Percentiles rank a stretch among this genome's conserved stretches.
phyloP scores from a whole-genome alignment of 163 green algal genomes.

The Prototheca wickerhamii region DNA sequence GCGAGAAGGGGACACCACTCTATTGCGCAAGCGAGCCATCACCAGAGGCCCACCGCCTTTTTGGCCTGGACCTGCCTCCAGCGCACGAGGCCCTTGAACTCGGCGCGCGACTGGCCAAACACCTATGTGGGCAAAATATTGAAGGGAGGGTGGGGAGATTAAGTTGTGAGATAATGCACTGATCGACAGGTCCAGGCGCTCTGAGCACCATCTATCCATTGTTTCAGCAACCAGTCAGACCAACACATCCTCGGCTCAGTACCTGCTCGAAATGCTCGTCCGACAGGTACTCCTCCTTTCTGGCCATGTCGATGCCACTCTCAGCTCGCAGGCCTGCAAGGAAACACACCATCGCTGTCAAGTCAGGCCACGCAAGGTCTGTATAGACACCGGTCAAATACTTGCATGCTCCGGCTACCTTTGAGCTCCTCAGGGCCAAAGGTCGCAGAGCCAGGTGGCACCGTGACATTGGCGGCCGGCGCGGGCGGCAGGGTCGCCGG shows the following conservation, averaged over 20 bases:
- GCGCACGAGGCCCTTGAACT: conserved; percentile 21
- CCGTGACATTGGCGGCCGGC: conserved; percentile 16
- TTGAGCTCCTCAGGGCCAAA: conserved; percentile 34
- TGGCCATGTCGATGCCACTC: conserved; percentile 32
- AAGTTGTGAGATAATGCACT: no score
- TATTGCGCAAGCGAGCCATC: not conserved
- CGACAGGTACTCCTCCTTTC: conserved; percentile 37
- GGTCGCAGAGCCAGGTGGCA: conserved; percentile 14
- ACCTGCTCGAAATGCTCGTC: conserved; percentile 38
- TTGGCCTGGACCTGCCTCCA: conserved; percentile 34
- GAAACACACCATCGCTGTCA: not conserved
- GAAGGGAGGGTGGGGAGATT: no score
- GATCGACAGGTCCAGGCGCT: no score
- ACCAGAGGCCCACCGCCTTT: conserved; percentile 31
- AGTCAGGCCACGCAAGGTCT: no score
- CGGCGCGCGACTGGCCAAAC: conserved; percentile 25
- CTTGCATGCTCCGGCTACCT: not conserved
- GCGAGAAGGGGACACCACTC: not conserved
- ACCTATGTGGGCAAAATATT: no score
- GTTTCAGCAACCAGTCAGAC: not conserved
- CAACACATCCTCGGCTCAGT: not conserved
- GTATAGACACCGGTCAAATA: not conserved
- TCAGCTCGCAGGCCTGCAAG: conserved; percentile 29
- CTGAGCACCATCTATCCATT: no score
- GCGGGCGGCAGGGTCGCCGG: no score